Base-by-base conservation (phyloP, 1,139 yeast genomes). In the Entelexis paramagnoliae region DNA sequence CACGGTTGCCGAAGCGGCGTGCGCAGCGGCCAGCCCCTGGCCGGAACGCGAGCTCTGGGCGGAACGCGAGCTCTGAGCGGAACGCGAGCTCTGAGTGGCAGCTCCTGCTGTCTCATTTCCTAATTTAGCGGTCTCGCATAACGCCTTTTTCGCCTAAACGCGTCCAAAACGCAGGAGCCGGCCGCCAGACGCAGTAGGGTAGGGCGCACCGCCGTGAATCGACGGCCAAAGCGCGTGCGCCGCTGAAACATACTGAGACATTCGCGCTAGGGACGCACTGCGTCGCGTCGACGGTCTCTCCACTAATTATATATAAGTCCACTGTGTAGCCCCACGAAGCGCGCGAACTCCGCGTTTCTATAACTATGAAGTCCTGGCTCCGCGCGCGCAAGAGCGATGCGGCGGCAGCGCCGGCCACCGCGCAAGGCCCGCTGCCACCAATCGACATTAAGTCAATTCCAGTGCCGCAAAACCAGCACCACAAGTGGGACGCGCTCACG, bases 381-480 rank as follows among this genome's bases (percentile, higher is more conserved):
- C 47, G 47, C 40, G 32, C 33, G 22, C 47, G 47, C 19, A 41
- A 30, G 35, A 41, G 13, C 35, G 45, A 41, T 17, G 41, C 28
- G 5, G 10, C 28, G 10, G 14, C 6, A 9, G 41, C 17, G 6
- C 10, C 41, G 10, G 10, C 14, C 7, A 4, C 3, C 7, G 9
- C 4, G 6, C 24, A 22, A 22, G 24, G 24, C 24, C 24, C 19
- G 20, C 5, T 24, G 42, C 42, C 30, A 6, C 42, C 32, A 17
- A 24, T 39, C 30, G n/a, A 14, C 32, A 26, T n/a, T 10, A 9
- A 39, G 16, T 9, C 14, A 4, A n/a, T n/a, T 26, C 42, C 32
- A 2, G 20, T n/a, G 32, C 32, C 32, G 5, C 41, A 10, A 13
- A 17, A 17, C 5, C 32, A n/a, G 10, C 43, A 24, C 17, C 43